phyloP scores from a whole-genome alignment of 495 filamentous ascomycete species.

The Neurospora terricola region DNA sequence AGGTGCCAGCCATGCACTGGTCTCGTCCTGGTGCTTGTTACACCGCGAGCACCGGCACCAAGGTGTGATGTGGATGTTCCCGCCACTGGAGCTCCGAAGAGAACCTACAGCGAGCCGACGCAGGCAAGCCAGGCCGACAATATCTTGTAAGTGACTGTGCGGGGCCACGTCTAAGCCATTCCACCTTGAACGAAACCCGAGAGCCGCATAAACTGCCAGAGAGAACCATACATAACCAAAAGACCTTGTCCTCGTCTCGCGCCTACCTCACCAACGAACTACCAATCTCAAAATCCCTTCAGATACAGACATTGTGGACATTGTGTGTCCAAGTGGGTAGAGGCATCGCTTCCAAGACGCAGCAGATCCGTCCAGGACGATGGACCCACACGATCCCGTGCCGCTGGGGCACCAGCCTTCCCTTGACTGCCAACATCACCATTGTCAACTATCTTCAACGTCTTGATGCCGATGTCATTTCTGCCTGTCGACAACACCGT shows the following conservation, averaged over 20 bases:
- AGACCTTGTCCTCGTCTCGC: neutral
- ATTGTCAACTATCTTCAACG: neutral
- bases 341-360: neutral
- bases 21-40: neutral
- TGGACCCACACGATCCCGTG: neutral
- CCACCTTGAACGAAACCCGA: neutral
- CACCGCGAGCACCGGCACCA: neutral
- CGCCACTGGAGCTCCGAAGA: neutral
- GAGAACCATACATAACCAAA: neutral
- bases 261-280: neutral
- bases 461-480: neutral
- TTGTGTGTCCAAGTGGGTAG: neutral
- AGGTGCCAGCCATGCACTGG: neutral
- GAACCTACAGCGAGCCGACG: neutral
- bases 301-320: neutral
- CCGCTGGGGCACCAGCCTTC: neutral
- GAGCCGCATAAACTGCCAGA: neutral
- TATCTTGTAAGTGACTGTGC: neutral
- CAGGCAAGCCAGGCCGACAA: neutral
- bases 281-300: neutral
- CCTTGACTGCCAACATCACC: neutral
- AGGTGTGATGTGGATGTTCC: neutral
- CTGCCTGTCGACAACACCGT: neutral
- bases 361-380: neutral
- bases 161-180: neutral